Evolutionary conservation across 257 asterid genomes (phyloP).

Genomic region (Salvia hispanica): DNA sequence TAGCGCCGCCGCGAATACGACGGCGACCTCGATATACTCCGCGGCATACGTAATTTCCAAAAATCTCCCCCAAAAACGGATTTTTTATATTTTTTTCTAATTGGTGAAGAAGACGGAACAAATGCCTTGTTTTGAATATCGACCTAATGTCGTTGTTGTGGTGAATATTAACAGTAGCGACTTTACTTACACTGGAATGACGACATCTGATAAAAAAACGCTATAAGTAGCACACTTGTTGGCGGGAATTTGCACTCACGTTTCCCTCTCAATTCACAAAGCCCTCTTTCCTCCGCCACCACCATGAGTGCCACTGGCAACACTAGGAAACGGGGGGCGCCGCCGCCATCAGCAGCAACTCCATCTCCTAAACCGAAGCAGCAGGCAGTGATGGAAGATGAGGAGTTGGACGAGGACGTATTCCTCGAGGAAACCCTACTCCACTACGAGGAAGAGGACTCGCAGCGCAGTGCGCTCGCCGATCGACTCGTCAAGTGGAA

Average conservation of each 20-base stretch:
- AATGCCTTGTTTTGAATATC: too few species aligned
- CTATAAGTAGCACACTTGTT: conserved; percentile 19
- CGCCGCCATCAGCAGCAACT: conserved; percentile 44
- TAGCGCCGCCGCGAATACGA: conserved; percentile 64
- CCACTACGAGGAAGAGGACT: conserved; percentile 72
- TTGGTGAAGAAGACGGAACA: too few species aligned
- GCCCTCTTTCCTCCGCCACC: conserved; percentile 29
- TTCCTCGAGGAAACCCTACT: conserved; percentile 85
- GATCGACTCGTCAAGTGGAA: conserved; percentile 76
- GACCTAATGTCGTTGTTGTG: neutral
- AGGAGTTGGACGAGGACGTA: conserved; percentile 84
- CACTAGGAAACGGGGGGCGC: conserved; percentile 58
- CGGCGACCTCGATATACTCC: conserved; percentile 80
- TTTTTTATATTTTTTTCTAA: too few species aligned
- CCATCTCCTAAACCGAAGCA: conserved; percentile 63
- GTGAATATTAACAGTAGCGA: too few species aligned
- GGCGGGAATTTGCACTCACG: conserved; percentile 55
- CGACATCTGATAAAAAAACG: neutral
- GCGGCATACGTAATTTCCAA: conserved; percentile 40
- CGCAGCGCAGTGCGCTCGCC: conserved; percentile 57
- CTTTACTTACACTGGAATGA: too few species aligned
- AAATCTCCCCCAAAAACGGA: neutral
- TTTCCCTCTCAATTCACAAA: conserved; percentile 40
- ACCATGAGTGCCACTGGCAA: conserved; percentile 60
- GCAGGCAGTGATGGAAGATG: conserved; percentile 69